These are phyloP conservation scores for Talaromyces funiculosus DNA, from an alignment of 2,329 filamentous ascomycete species.

Conservation along the genomic window DNA sequence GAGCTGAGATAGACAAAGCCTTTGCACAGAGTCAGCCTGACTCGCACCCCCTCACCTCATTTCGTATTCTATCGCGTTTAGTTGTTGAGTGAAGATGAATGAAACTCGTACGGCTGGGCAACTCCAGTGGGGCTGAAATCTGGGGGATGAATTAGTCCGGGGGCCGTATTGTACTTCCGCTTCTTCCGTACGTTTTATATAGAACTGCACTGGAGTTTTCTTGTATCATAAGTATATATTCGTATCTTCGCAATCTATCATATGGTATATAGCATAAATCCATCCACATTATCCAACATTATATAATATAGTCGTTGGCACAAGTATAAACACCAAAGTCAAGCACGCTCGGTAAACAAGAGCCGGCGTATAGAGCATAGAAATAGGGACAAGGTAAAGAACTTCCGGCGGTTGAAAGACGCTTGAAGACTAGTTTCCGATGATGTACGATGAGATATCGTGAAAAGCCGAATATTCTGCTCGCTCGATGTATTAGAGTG, in stretches of 20 bases:
- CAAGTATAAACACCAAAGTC: neutral
- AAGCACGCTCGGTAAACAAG: slow-evolving; percentile 6
- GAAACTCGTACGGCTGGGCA: neutral
- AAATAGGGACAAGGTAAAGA: neutral
- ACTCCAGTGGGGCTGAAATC: neutral
- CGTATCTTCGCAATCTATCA: neutral
- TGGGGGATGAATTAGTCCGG: neutral
- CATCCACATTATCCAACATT: neutral
- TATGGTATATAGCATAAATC: slow-evolving; percentile 1
- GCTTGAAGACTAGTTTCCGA: too few relatives aligned
- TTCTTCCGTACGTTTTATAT: neutral
- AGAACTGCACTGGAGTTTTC: neutral
- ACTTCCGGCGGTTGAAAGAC: neutral
- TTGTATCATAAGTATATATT: neutral
- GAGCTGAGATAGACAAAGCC: neutral
- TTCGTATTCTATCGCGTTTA: neutral
- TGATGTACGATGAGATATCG: neutral
- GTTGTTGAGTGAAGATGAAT: neutral
- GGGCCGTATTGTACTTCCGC: neutral
- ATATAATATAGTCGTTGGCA: neutral
- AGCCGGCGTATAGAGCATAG: slow-evolving; percentile 6
- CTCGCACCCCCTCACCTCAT: neutral
- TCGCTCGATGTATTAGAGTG: neutral
- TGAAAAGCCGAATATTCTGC: neutral
- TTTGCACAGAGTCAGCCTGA: neutral